phyloP scores from a whole-genome alignment of 2,329 filamentous ascomycete genomes.

The Aspergillus tanneri region DNA sequence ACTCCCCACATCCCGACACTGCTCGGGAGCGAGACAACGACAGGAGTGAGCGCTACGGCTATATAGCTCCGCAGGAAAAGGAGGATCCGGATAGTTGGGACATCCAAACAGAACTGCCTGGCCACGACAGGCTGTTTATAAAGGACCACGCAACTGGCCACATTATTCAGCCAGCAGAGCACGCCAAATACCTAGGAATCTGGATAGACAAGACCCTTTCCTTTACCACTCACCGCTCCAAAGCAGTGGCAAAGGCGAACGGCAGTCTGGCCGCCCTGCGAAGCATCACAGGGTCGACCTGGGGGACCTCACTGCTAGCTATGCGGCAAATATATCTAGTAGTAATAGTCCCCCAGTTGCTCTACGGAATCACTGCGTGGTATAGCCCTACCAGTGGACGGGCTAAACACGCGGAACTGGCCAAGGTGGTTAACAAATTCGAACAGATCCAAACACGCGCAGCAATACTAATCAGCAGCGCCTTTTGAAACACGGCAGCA shows the following conservation, averaged over 20 bases:
- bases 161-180: not conserved
- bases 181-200: not conserved
- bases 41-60: not conserved
- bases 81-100: too few relatives aligned
- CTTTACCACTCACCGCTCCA: not conserved
- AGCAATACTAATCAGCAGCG: slow-evolving; percentile 13
- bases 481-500: slow-evolving; percentile 11
- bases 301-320: not conserved
- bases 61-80: too few relatives aligned
- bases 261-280: not conserved
- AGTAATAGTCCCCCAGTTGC: slow-evolving; percentile 30
- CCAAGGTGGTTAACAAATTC: slow-evolving; percentile 7
- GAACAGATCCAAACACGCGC: slow-evolving; percentile 12
- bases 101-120: too few relatives aligned
- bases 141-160: not conserved
- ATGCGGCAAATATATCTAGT: slow-evolving; percentile 21
- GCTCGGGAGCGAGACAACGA: not conserved
- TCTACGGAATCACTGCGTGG: slow-evolving; percentile 32
- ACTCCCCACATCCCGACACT: not conserved
- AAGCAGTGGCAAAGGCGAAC: not conserved
- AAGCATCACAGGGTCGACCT: not conserved
- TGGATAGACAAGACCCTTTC: not conserved
- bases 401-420: not conserved
- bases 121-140: not conserved
- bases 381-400: not conserved